These are phyloP conservation scores for Mediolabrus comicus DNA, from an alignment of 108 stramenopile genomes.

Conservation along the genomic window DNA sequence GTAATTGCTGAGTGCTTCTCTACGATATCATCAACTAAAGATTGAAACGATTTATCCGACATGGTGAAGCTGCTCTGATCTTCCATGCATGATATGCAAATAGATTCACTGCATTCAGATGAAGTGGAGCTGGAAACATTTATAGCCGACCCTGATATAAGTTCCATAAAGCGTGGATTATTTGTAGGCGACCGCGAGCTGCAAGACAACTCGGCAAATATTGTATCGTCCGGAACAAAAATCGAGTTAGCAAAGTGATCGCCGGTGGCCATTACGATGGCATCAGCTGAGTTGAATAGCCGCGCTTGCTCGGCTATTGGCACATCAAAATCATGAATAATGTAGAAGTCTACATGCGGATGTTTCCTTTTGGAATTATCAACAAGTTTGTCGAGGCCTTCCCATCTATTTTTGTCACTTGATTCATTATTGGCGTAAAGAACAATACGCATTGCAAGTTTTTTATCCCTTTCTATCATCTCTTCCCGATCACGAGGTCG, in stretches of 20 bases:
- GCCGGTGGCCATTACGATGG: slow-evolving; percentile 39
- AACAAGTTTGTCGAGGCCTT: slow-evolving; percentile 28
- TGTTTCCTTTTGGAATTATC: slow-evolving; percentile 9
- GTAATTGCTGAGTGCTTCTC: slow-evolving; percentile 12
- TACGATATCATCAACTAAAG: slow-evolving; percentile 18
- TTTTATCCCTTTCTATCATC: slow-evolving; percentile 21
- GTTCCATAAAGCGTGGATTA: slow-evolving; percentile 14
- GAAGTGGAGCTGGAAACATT: slow-evolving; percentile 5
- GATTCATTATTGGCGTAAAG: slow-evolving; percentile 33
- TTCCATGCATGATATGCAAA: slow-evolving; percentile 2
- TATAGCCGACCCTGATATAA: slow-evolving; percentile 9
- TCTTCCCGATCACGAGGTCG: slow-evolving; percentile 18
- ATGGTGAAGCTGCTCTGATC: slow-evolving; percentile 11
- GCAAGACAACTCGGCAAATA: slow-evolving; percentile 30
- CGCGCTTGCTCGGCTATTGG: slow-evolving; percentile 40
- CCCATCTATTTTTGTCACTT: slow-evolving; percentile 27
- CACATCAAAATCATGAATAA: slow-evolving; percentile 30
- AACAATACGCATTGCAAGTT: slow-evolving; percentile 25
- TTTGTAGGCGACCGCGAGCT: background rate
- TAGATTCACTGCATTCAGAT: background rate
- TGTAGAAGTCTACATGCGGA: slow-evolving; percentile 28
- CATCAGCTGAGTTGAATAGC: slow-evolving; percentile 37
- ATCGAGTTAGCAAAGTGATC: slow-evolving; percentile 40
- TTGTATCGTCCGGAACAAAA: slow-evolving; percentile 37
- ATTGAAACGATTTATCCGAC: background rate